A percentile compares a stretch with the other conserved stretches of the same genome.
Conservation (phyloP, 2,329 filamentous ascomycete species). For the Cladophialophora exuberans region DNA sequence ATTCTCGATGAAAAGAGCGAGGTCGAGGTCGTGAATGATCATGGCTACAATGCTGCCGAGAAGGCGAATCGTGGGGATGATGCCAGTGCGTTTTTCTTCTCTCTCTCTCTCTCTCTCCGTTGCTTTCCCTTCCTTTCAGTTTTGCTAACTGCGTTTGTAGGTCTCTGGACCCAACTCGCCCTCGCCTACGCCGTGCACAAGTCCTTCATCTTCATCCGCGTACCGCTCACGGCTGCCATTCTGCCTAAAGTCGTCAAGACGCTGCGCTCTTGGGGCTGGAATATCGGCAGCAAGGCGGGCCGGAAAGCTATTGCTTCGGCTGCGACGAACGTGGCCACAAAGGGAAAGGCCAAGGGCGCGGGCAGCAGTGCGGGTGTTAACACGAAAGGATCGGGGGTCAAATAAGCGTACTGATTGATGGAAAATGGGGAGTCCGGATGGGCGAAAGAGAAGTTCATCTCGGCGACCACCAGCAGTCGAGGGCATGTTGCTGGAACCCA, state of each 20-base stretch:
- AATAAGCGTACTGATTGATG: slow-evolving; percentile 35
- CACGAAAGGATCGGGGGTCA: slow-evolving; percentile 31
- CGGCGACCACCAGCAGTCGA: too few species aligned
- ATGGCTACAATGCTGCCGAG: slow-evolving; percentile 66
- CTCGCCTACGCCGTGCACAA: slow-evolving; percentile 98
- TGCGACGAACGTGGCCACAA: slow-evolving; percentile 31
- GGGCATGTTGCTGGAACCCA: too few species aligned
- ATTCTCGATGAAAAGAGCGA: slow-evolving; percentile 30
- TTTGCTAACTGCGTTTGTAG: slow-evolving; percentile 42
- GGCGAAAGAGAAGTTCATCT: too few species aligned
- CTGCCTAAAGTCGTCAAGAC: slow-evolving; percentile 93
- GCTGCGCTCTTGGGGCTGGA: slow-evolving; percentile 86
- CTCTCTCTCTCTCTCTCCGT: background rate
- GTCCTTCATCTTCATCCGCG: slow-evolving; percentile 93
- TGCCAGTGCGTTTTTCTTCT: slow-evolving; percentile 67
- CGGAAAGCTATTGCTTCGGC: slow-evolving; percentile 19
- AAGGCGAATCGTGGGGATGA: slow-evolving; percentile 62
- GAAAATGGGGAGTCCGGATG: too few species aligned
- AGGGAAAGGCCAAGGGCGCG: too few species aligned
- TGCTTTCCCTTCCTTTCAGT: slow-evolving; percentile 35
- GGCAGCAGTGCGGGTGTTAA: slow-evolving; percentile 33
- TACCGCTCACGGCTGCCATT: slow-evolving; percentile 86
- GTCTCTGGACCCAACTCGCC: slow-evolving; percentile 81
- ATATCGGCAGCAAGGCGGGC: slow-evolving; percentile 74
- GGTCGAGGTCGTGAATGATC: slow-evolving; percentile 36